phyloP scores from a whole-genome alignment of 306 rosid genomes.

The Medicago arabica region DNA sequence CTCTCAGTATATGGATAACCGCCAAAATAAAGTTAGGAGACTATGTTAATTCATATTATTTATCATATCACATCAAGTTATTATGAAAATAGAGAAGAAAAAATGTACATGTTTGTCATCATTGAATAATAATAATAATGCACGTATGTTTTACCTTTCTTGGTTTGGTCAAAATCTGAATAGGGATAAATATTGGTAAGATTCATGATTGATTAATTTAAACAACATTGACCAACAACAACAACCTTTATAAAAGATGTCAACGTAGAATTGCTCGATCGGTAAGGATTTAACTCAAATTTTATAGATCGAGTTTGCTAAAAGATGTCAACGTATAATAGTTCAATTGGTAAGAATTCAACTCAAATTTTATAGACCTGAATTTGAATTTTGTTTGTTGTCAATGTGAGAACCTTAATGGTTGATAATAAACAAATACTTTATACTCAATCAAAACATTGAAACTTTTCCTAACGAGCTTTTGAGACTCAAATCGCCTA shows the following conservation, averaged over 20 bases:
- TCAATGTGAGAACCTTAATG: too few relatives aligned
- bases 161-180: not conserved
- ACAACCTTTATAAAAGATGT: not conserved
- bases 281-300: too few relatives aligned
- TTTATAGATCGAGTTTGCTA: too few relatives aligned
- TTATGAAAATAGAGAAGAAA: not conserved
- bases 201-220: not conserved
- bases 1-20: constrained; percentile 51
- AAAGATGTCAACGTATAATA: too few relatives aligned
- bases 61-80: not conserved
- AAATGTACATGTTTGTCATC: not conserved
- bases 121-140: not conserved
- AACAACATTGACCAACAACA: not conserved
- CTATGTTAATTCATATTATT: constrained; percentile 11
- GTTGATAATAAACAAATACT: too few relatives aligned
- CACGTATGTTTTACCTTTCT: not conserved
- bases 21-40: constrained; percentile 49
- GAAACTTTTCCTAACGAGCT: too few relatives aligned
- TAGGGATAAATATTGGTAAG: not conserved
- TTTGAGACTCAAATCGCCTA: too few relatives aligned
- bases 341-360: too few relatives aligned
- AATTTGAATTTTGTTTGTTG: too few relatives aligned
- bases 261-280: too few relatives aligned
- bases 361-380: too few relatives aligned
- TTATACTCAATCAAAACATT: too few relatives aligned